Evolutionary conservation across 2,329 filamentous ascomycete species (phyloP).

Genomic region (Leptographium flavum): DNA sequence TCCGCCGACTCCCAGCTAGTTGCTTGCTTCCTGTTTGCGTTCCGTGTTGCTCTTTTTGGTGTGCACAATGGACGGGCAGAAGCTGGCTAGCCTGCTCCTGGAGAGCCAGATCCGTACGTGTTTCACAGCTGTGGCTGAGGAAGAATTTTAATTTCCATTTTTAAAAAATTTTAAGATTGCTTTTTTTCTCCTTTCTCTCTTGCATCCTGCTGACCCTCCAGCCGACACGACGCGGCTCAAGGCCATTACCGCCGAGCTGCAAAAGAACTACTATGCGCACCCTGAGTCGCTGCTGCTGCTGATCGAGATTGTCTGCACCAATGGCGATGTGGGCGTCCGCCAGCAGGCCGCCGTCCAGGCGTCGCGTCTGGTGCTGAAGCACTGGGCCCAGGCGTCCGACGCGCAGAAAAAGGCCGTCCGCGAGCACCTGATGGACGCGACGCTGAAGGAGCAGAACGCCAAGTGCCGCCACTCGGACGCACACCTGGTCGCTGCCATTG

Average conservation of each 20-base stretch:
- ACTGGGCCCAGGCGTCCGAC: conserved; percentile 63
- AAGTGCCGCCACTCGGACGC: conserved; percentile 76
- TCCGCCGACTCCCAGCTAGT: not conserved
- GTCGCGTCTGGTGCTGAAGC: conserved; percentile 66
- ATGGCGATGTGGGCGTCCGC: conserved; percentile 57
- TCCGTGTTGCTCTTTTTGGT: not conserved
- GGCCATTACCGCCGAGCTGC: conserved; percentile 75
- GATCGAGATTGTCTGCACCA: conserved; percentile 74
- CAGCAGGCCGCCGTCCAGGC: conserved; percentile 89
- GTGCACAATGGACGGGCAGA: conserved; percentile 60
- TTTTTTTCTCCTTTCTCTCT: conserved; percentile 4
- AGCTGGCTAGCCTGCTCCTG: conserved; percentile 76
- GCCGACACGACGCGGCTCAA: conserved; percentile 84
- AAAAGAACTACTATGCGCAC: conserved; percentile 84
- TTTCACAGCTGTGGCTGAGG: not conserved
- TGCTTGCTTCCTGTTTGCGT: not conserved
- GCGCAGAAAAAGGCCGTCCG: conserved; percentile 70
- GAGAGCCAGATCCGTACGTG: conserved; percentile 73
- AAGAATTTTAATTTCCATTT: not conserved
- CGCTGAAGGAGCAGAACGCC: conserved; percentile 62
- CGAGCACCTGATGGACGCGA: conserved; percentile 69
- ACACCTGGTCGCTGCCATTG: conserved; percentile 76
- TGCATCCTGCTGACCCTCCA: conserved; percentile 21
- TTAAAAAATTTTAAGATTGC: conserved; percentile 7
- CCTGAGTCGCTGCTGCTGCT: conserved; percentile 74